Evolutionary conservation across 257 asterid genomes (phyloP).

Genomic region (Solanum sejunctum): DNA sequence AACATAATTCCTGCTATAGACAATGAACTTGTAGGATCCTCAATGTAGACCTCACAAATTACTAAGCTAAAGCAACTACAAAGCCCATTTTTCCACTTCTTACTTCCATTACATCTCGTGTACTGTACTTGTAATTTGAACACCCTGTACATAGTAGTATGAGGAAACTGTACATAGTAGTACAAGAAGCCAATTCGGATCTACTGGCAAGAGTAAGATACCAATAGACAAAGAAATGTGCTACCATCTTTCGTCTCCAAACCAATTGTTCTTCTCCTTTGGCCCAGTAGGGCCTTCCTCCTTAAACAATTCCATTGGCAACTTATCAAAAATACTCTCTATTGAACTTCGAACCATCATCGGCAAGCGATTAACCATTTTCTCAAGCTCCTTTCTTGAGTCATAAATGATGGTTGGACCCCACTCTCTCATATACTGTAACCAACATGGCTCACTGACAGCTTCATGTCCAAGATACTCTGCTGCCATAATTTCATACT

Average conservation of each 20-base stretch:
- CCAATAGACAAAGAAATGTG: neutral
- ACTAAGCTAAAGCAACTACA: neutral
- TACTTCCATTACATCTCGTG: neutral
- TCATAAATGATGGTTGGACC: slow-evolving; percentile 67
- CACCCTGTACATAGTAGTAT: neutral
- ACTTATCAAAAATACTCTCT: slow-evolving; percentile 31
- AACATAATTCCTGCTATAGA: neutral
- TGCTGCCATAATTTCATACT: slow-evolving; percentile 71
- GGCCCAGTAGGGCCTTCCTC: slow-evolving; percentile 98
- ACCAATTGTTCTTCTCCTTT: slow-evolving; percentile 97
- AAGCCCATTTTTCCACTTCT: neutral
- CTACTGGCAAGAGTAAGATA: neutral
- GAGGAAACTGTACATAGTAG: neutral
- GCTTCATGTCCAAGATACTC: slow-evolving; percentile 67
- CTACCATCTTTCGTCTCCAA: slow-evolving; percentile 84
- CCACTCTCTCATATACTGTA: slow-evolving; percentile 84
- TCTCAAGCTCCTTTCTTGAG: slow-evolving; percentile 57
- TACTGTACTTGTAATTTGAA: neutral
- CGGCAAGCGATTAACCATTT: slow-evolving; percentile 42
- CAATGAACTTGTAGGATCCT: neutral
- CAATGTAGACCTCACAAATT: neutral
- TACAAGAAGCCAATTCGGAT: neutral
- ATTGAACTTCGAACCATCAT: slow-evolving; percentile 25
- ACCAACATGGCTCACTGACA: slow-evolving; percentile 62
- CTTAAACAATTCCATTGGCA: slow-evolving; percentile 68